Base-by-base conservation (phyloP, 169 alveolate genomes). In the Plasmodium fragile region DNA sequence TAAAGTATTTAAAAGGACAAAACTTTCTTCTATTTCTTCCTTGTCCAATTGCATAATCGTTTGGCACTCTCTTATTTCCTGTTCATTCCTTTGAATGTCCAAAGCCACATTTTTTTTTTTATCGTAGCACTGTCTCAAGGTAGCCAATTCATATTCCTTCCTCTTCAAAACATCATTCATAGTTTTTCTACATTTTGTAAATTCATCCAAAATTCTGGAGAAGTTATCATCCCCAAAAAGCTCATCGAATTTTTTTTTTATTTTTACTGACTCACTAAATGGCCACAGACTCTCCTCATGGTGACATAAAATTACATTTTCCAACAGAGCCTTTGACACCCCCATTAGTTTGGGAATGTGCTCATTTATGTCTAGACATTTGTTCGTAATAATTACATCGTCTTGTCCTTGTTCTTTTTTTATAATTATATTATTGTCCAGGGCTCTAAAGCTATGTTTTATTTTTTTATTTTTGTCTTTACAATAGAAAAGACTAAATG, bases 241-340 rank as follows among this genome's bases (percentile, higher is more conserved):
- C 90, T 98, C 99, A 92, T 99, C 99, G 94, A 99, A 99, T 81
- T 98, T 98, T 93, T 99, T 98, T 96, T 99, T 99, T 69, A 99
- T 97, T 91, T 98, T 98, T 36, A 98, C 95, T 43, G 97, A 94
- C 32, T 98, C 99, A 83, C 97, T 97, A 92, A 99, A 96, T 25
- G 99, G 99, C 99, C 99, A 99, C 77, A 97, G 96, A 65, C 98
- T 98, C 81, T 99, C 99, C 93, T 99, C 99, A 92, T 99, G 99
- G 94, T 99, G 99, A 91, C 99, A 99, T 95, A 99, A 98, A n/a
- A 98, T 95, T 22, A 99, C 99, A 93, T 98, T 98, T 91, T 98
- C 99, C 69, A 98, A 95, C 16, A 99, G 95, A 3, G 99, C 99
- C 81, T 96, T 96, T 4, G 99, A 96, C 3, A 98, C 98, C 32